These are phyloP conservation scores for Tylopilus sp. DNA, from an alignment of 1,284 basidiomycete species.

Conservation along the genomic window DNA sequence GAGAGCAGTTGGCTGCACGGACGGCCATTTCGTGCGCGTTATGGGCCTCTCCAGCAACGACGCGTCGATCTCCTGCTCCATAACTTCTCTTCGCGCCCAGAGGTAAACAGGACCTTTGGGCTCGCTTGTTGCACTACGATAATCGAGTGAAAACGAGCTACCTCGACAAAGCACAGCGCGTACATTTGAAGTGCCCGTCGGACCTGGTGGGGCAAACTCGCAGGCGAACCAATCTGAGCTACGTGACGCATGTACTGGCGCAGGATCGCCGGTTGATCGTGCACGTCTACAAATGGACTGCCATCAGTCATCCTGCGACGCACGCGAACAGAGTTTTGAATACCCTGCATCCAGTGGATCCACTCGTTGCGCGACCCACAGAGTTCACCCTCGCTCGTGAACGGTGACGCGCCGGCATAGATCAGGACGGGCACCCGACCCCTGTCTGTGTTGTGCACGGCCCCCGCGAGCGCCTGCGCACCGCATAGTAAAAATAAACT, in stretches of 20 bases:
- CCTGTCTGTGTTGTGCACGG: conserved; percentile 66
- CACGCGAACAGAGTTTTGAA: neutral
- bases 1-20: conserved; percentile 48
- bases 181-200: conserved; percentile 62
- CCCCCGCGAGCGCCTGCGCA: conserved; percentile 53
- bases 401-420: conserved; percentile 66
- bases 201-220: conserved; percentile 47
- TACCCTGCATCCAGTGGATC: conserved; percentile 71
- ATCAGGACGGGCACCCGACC: conserved; percentile 63
- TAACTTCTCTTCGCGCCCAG: conserved; percentile 66
- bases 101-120: conserved; percentile 71
- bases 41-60: conserved; percentile 32
- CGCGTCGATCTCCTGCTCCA: conserved; percentile 58
- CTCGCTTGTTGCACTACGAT: conserved; percentile 53
- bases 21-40: conserved; percentile 44
- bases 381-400: conserved; percentile 50
- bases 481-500: too few species aligned
- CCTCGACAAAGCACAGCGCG: neutral
- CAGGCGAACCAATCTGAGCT: conserved; percentile 54
- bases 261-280: conserved; percentile 63
- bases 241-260: conserved; percentile 70
- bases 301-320: neutral
- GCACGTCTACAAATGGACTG: conserved; percentile 47
- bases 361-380: conserved; percentile 68
- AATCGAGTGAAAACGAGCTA: neutral